These are phyloP conservation scores for Aegilops sharonensis DNA, from an alignment of 176 grass and related monocot species.

Conservation along the genomic window DNA sequence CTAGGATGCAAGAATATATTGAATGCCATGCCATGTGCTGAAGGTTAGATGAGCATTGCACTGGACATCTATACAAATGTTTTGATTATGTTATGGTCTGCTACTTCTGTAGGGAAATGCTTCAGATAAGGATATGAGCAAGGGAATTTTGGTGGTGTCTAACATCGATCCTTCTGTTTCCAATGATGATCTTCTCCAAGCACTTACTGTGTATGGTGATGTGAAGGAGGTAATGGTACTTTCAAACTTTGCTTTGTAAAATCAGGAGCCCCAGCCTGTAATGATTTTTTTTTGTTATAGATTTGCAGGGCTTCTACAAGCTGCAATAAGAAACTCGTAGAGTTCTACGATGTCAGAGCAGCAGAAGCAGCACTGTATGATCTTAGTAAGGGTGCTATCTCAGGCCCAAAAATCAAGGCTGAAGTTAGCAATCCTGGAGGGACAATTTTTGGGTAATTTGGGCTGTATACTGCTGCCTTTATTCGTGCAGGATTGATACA, in stretches of 20 bases:
- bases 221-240: constrained; percentile 55
- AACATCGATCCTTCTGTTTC: constrained; percentile 53
- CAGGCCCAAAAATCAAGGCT: constrained; percentile 57
- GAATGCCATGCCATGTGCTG: background rate
- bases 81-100: constrained; percentile 2
- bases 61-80: background rate
- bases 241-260: background rate
- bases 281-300: constrained; percentile 33
- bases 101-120: constrained; percentile 44
- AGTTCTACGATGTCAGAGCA: constrained; percentile 70
- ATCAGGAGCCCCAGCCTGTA: background rate
- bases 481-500: background rate
- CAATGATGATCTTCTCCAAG: constrained; percentile 54
- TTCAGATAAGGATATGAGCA: constrained; percentile 36
- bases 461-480: background rate
- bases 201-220: constrained; percentile 63
- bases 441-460: constrained; percentile 42
- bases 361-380: constrained; percentile 49
- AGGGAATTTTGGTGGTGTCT: constrained; percentile 44
- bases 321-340: constrained; percentile 49
- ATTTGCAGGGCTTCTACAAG: constrained; percentile 42
- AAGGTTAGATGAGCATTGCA: background rate
- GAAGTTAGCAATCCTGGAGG: constrained; percentile 46
- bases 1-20: background rate
- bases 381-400: constrained; percentile 50